These are phyloP conservation scores for Cladorrhinum samala DNA, from an alignment of 495 filamentous ascomycete genomes.

Conservation along the genomic window DNA sequence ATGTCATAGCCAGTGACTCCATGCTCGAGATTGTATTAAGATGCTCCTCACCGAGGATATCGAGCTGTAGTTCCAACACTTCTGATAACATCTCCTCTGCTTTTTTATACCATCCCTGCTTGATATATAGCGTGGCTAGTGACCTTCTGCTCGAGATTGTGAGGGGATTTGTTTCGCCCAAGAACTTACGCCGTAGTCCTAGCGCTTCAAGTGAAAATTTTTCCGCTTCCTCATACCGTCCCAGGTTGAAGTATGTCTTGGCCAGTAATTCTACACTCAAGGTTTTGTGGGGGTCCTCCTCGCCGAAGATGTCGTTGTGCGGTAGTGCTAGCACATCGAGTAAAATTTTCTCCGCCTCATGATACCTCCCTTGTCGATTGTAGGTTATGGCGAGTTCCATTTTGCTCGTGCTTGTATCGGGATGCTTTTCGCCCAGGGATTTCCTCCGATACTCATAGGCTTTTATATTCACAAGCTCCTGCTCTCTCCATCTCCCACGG, in stretches of 20 bases:
- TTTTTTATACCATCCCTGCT: constrained; percentile 17
- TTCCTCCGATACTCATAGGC: constrained; percentile 3
- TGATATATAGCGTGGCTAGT: neutral
- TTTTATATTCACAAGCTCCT: constrained; percentile 5
- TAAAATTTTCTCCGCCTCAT: constrained; percentile 10
- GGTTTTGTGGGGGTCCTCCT: constrained; percentile 1
- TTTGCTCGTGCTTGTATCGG: constrained; percentile 18
- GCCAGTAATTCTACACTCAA: neutral
- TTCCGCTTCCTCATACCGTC: constrained; percentile 29
- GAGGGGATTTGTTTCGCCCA: constrained; percentile 29
- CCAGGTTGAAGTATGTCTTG: constrained; percentile 19
- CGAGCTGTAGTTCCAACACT: constrained; percentile 14
- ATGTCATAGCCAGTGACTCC: neutral
- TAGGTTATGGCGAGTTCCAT: constrained; percentile 17
- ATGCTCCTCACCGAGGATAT: constrained; percentile 28
- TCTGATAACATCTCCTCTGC: constrained; percentile 25
- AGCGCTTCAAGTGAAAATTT: constrained; percentile 14
- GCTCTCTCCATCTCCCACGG: constrained; percentile 13
- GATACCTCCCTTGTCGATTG: constrained; percentile 14
- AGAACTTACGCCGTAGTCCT: constrained; percentile 18
- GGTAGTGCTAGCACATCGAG: constrained; percentile 11
- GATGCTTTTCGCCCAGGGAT: constrained; percentile 19
- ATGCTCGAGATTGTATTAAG: constrained; percentile 17
- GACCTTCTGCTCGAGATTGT: constrained; percentile 10
- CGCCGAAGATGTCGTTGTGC: constrained; percentile 9